Base-by-base conservation (phyloP, 352 stramenopile genomes). In the Pythium rhizo-oryzae region DNA sequence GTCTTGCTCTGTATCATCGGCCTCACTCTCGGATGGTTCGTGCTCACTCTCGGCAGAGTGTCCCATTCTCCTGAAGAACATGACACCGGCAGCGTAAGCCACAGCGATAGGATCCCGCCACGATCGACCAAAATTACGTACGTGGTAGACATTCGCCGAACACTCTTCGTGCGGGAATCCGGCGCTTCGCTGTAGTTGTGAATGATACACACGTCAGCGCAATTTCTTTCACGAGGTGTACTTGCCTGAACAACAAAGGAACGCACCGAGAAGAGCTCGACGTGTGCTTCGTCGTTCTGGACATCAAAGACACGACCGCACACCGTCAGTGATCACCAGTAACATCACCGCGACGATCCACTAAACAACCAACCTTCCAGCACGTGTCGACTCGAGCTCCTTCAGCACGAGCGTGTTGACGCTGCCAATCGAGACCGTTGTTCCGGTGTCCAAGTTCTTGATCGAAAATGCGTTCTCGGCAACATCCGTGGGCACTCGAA, bases 391-490 rank as follows among this genome's bases (percentile, higher is more conserved):
- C 50, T 81, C 67, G 18, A 94, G 79, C 49, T 93, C 81, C 25
- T 80, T 84, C 24, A 96, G 54, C 19, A 94, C 80, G n/a, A 94
- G 74, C 18, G 85, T 81, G 61, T 96, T 96, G 8, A 93, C 80
- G 51, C 74, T 90, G 15, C 87, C 81, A 44, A 91, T 79, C 8
- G 87, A 94, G 16, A 93, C 77, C 1, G 83, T 93, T 18, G 76
- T 90, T 24, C 88, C 86, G 2, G 77, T 93, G 72, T 96, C 85
- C 35, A 96, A 59, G 56, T 96, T 94, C 62, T 85, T 92, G 59
- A 94, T 86, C 41, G 83, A 90, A 37, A 96, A 80, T 18, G 71
- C 80, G 43, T 84, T 85, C 72, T 93, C 85, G 21, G 77, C 73
- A 18, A 87, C 79, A 19, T 84, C 77, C 0, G 62, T 41, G 11